These are phyloP conservation scores for Paxillus involutus DNA, from an alignment of 768 basidiomycete species.

Conservation along the genomic window DNA sequence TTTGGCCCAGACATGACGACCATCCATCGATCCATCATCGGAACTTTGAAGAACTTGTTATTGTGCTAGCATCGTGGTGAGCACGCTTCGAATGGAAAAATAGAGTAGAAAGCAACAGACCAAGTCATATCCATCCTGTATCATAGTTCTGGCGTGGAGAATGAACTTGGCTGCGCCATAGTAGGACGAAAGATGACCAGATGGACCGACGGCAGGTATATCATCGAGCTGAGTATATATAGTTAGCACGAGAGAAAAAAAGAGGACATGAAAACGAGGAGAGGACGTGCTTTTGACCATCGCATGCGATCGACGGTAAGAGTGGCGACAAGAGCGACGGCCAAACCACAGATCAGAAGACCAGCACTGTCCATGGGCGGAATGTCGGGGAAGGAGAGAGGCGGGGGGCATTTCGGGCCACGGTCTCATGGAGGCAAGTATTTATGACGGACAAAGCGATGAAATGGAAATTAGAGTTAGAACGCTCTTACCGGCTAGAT, in stretches of 20 bases:
- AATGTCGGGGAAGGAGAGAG: constrained; percentile 20
- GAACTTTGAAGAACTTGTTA: constrained; percentile 42
- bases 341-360: constrained; percentile 20
- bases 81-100: not conserved
- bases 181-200: constrained; percentile 34
- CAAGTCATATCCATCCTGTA: constrained; percentile 37
- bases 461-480: constrained; percentile 31
- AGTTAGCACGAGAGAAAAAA: not conserved
- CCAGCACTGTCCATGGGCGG: constrained; percentile 25
- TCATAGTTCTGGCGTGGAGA: constrained; percentile 30
- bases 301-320: constrained; percentile 17
- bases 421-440: constrained; percentile 23
- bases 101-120: constrained; percentile 16
- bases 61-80: constrained; percentile 28
- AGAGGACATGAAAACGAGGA: not conserved
- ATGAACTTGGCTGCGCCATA: constrained; percentile 30
- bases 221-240: constrained; percentile 20
- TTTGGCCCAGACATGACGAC: constrained; percentile 42
- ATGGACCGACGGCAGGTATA: constrained; percentile 38
- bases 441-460: constrained; percentile 30
- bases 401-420: constrained; percentile 28
- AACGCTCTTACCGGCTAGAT: constrained; percentile 23
- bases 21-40: constrained; percentile 44
- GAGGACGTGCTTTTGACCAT: constrained; percentile 25
- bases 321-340: constrained; percentile 11